These are phyloP conservation scores for Kuraishia ogatae DNA, from an alignment of 805 yeast genomes.

Conservation along the genomic window DNA sequence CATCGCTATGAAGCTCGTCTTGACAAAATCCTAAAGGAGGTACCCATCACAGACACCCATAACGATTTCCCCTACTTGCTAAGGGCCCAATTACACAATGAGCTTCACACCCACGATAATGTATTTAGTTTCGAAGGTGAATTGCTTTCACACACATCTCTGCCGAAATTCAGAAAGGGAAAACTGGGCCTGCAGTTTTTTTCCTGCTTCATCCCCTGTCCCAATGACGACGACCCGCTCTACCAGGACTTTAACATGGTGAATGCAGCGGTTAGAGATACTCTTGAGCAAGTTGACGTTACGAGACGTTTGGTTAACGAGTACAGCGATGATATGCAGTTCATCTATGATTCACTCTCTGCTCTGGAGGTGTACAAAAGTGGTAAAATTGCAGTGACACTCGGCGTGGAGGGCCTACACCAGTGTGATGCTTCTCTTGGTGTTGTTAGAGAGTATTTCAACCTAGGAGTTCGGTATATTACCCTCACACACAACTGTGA, in stretches of 20 bases:
- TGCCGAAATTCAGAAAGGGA: conserved; percentile 32
- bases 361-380: conserved; percentile 22
- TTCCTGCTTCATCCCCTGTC: conserved; percentile 39
- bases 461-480: conserved; percentile 43
- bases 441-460: conserved; percentile 38
- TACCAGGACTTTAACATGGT: conserved; percentile 36
- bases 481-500: conserved; percentile 50
- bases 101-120: conserved; percentile 22
- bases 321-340: conserved; percentile 28
- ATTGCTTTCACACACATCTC: conserved; percentile 34
- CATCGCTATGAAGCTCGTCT: not conserved
- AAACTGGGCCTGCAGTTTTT: conserved; percentile 42
- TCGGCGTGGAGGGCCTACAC: conserved; percentile 49
- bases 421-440: conserved; percentile 41
- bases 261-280: conserved; percentile 39
- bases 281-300: conserved; percentile 46
- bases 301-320: conserved; percentile 33
- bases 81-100: conserved; percentile 35
- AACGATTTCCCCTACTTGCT: conserved; percentile 45
- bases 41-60: conserved; percentile 38
- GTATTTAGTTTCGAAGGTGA: conserved; percentile 30
- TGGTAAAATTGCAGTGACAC: conserved; percentile 32
- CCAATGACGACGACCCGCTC: conserved; percentile 26
- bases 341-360: conserved; percentile 31
- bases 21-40: conserved; percentile 8